Evolutionary conservation across 306 rosid genomes (phyloP), one percentile per base, ranked within the genome.

Genomic region (Malus sieversii): DNA sequence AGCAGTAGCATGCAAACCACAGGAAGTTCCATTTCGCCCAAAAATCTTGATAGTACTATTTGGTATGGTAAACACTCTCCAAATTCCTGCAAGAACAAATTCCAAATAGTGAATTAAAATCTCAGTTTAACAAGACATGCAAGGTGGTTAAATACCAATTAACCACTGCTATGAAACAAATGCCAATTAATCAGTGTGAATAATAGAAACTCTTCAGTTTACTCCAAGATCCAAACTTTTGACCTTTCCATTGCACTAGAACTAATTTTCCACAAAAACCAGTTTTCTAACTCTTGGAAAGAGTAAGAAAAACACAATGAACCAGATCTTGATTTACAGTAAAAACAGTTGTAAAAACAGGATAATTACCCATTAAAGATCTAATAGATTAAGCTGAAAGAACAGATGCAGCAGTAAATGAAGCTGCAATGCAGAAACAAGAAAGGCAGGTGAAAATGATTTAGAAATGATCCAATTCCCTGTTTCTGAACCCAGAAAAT

Each of bases 41-140:
- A 71, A 38, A 73, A 15, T 12, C 58, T 66, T 73, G 30, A 40
- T 25, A 51, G 32, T 15, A 66, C 59, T 48, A 72, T 81, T 77
- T 44, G 25, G 67, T n/a, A n/a, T n/a, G n/a, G n/a, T n/a, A n/a
- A n/a, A n/a, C n/a, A n/a, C 85, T 80, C 90, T 89, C 92, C 85
- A 83, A 91, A 84, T 90, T 90, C 98, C 98, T 91, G 78, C 65
- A 79, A 67, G 57, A 75, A 44, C 38, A 48, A 32, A 69, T 70
- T 60, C 62, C 67, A 74, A 29, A 7, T 67, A 10, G 40, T 42
- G 70, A 72, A 59, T 77, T 68, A 82, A 82, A 82, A 82, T 86
- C 86, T 82, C 76, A 67, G 35, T 4, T 48, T 65, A 22, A 69
- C 25, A 73, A 68, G 63, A 66, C 46, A 48, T 4, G 51, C n/a